Percentiles rank a stretch among this genome's conserved stretches.
Evolutionary conservation across 495 filamentous ascomycete genomes (phyloP).

Genomic region (Glonium stellatum): DNA sequence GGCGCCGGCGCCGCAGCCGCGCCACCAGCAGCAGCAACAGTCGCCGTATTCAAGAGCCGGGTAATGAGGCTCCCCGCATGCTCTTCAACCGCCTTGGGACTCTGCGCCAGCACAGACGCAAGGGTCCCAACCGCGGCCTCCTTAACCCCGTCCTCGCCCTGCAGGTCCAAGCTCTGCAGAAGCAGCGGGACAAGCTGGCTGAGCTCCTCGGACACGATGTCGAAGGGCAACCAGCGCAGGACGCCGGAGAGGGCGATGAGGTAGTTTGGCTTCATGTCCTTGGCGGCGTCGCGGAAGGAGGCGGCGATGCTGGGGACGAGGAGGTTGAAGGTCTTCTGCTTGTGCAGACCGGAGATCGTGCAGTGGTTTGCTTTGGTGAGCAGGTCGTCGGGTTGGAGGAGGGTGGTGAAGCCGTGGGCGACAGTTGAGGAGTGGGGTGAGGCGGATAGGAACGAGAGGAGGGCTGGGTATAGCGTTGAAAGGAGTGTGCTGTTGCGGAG

Average conservation of each 20-base stretch:
- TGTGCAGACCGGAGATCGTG: constrained; percentile 54
- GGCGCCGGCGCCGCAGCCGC: constrained; percentile 16
- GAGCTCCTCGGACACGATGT: constrained; percentile 54
- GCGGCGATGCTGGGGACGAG: constrained; percentile 52
- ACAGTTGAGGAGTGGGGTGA: constrained; percentile 39
- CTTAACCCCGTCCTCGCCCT: constrained; percentile 47
- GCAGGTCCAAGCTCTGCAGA: constrained; percentile 62
- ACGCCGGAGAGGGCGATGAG: constrained; percentile 61
- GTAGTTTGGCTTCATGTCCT: constrained; percentile 51
- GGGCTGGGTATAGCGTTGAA: constrained; percentile 43
- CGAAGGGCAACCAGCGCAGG: constrained; percentile 53
- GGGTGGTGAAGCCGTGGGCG: constrained; percentile 53
- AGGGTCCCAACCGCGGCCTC: constrained; percentile 57
- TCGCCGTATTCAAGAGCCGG: constrained; percentile 47
- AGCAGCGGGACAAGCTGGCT: constrained; percentile 57
- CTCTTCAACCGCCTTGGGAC: constrained; percentile 49
- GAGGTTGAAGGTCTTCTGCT: constrained; percentile 59
- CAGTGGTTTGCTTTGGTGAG: constrained; percentile 59
- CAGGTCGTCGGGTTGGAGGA: constrained; percentile 59
- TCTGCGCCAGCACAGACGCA: constrained; percentile 51
- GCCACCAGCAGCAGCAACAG: neutral
- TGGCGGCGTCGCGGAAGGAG: constrained; percentile 45
- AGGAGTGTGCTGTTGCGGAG: constrained; percentile 35
- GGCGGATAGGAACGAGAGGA: constrained; percentile 53
- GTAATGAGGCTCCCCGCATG: constrained; percentile 55